Conservation (phyloP, 73 alveolate species). For the Paramecium tetraurelia region DNA sequence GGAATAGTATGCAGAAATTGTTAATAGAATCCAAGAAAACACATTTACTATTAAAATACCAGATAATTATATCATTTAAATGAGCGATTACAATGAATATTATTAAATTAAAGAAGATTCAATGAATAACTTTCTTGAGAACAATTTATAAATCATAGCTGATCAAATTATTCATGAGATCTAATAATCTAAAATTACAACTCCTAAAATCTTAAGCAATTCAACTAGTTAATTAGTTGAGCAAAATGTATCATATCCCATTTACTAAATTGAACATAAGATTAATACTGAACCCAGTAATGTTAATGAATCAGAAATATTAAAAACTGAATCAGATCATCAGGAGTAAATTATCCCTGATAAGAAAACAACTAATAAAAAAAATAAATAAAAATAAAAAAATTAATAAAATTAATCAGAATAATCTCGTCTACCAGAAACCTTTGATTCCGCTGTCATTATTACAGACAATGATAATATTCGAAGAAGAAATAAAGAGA, state of each 20-base stretch:
- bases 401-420: neutral
- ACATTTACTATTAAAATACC: neutral
- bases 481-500: neutral
- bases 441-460: neutral
- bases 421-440: neutral
- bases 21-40: neutral
- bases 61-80: neutral
- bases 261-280: neutral
- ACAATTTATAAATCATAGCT: neutral
- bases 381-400: neutral
- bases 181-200: neutral
- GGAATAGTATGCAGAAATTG: constrained; percentile 11
- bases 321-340: neutral
- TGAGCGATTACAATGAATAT: constrained; percentile 34
- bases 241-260: neutral
- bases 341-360: neutral
- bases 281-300: neutral
- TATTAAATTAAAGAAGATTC: neutral
- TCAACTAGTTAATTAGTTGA: neutral
- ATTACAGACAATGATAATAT: neutral
- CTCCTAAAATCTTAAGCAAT: neutral
- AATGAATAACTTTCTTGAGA: neutral
- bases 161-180: neutral
- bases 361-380: neutral
- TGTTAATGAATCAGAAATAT: neutral